These are phyloP conservation scores for Eutrema salsugineum DNA, from an alignment of 441 rosid genomes.

Conservation along the genomic window DNA sequence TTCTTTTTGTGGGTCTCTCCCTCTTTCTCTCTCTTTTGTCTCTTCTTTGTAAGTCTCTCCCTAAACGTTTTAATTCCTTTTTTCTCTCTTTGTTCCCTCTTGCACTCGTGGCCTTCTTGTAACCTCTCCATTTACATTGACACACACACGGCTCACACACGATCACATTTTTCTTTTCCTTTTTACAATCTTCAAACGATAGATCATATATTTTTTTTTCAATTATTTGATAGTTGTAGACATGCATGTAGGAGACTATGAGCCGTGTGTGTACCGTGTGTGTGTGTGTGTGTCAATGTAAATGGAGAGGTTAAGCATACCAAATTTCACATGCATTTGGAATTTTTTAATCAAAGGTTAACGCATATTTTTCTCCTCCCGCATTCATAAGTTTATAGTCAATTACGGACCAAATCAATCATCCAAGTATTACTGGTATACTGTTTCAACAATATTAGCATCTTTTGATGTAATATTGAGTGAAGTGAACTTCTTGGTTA, in stretches of 20 bases:
- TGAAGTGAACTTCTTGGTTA: background rate
- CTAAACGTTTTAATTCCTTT: background rate
- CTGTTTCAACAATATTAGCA: background rate
- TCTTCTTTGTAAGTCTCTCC: background rate
- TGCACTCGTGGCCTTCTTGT: conserved; percentile 23
- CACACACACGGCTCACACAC: conserved; percentile 7
- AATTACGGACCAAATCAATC: background rate
- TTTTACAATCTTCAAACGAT: background rate
- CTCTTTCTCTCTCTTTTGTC: conserved; percentile 18
- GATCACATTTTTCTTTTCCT: background rate
- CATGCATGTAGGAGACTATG: too few relatives aligned
- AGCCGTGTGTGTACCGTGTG: too few relatives aligned
- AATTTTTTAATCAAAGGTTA: too few relatives aligned
- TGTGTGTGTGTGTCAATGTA: too few relatives aligned
- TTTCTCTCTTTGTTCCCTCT: conserved; percentile 3
- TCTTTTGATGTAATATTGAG: background rate
- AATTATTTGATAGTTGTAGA: too few relatives aligned
- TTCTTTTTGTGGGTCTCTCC: conserved; percentile 22
- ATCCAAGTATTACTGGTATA: background rate
- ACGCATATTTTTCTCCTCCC: background rate
- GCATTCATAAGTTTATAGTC: background rate
- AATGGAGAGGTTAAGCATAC: too few relatives aligned
- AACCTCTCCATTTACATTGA: conserved; percentile 9
- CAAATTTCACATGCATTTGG: too few relatives aligned
- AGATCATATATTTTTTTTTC: background rate